Conservation (phyloP, 2,329 filamentous ascomycete genomes). For the Ascosphaera acerosa region DNA sequence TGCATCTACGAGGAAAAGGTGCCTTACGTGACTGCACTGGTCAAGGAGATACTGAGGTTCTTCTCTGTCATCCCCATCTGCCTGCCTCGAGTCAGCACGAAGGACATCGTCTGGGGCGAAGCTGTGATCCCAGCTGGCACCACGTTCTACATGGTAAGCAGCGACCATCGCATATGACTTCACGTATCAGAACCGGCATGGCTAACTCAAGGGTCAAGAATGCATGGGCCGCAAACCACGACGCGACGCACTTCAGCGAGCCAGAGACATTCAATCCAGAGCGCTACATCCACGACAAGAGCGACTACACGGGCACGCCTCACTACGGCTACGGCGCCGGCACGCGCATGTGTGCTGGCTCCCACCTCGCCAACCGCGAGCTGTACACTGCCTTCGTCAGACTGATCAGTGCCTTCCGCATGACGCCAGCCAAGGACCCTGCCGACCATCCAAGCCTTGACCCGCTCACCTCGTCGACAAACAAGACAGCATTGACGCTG, state of each 20-base stretch:
- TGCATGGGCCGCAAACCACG: conserved; percentile 50
- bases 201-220: too few relatives aligned
- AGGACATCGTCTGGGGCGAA: conserved; percentile 43
- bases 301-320: conserved; percentile 26
- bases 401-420: conserved; percentile 32
- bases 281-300: conserved; percentile 34
- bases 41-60: conserved; percentile 54
- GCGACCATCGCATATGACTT: conserved; percentile 8
- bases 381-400: conserved; percentile 35
- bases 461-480: conserved; percentile 30
- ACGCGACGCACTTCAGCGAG: conserved; percentile 38
- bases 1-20: conserved; percentile 51
- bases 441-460: conserved; percentile 29
- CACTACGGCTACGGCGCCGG: conserved; percentile 39
- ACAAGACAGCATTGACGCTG: conserved; percentile 32
- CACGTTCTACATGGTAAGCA: conserved; percentile 46
- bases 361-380: conserved; percentile 36
- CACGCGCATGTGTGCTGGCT: conserved; percentile 37
- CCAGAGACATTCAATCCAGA: conserved; percentile 41
- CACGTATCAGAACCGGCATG: too few relatives aligned
- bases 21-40: conserved; percentile 49
- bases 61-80: conserved; percentile 62
- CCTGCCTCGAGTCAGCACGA: conserved; percentile 45
- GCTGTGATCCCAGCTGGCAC: conserved; percentile 46
- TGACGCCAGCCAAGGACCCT: conserved; percentile 23